Percentiles rank a stretch among this genome's conserved stretches.
phyloP scores from a whole-genome alignment of 2,329 filamentous ascomycete species.

The Xylariaceae sp. region DNA sequence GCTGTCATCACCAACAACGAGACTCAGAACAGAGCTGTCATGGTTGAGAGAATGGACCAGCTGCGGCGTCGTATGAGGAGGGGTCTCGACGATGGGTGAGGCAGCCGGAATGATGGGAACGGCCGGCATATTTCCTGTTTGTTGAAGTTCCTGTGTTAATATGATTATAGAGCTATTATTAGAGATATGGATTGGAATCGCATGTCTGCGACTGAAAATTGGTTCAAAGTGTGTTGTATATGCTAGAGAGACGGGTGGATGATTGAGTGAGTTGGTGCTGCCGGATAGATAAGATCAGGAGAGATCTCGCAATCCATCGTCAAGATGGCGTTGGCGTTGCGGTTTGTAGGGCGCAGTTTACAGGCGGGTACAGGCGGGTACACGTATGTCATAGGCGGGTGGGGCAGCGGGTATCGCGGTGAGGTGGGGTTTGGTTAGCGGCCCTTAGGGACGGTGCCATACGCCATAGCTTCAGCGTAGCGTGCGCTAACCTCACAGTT shows the following conservation, averaged over 20 bases:
- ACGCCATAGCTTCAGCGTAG: background rate
- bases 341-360: too few relatives aligned
- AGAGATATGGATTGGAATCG: background rate
- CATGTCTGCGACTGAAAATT: background rate
- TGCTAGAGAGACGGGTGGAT: background rate
- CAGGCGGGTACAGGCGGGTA: background rate
- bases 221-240: background rate
- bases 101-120: slow-evolving; percentile 19
- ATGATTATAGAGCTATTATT: background rate
- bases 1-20: slow-evolving; percentile 72
- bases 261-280: too few relatives aligned
- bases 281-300: too few relatives aligned
- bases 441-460: background rate
- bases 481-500: too few relatives aligned
- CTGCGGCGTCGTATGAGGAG: slow-evolving; percentile 45
- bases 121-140: slow-evolving; percentile 24
- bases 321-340: too few relatives aligned
- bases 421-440: background rate
- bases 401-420: background rate
- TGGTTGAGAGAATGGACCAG: slow-evolving; percentile 71
- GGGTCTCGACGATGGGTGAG: slow-evolving; percentile 27
- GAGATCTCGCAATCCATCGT: too few relatives aligned
- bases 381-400: background rate
- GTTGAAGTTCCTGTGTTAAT: slow-evolving; percentile 6
- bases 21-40: slow-evolving; percentile 71